These are phyloP conservation scores for Lumnitzera littorea DNA, from an alignment of 345 rosid species.

Conservation along the genomic window DNA sequence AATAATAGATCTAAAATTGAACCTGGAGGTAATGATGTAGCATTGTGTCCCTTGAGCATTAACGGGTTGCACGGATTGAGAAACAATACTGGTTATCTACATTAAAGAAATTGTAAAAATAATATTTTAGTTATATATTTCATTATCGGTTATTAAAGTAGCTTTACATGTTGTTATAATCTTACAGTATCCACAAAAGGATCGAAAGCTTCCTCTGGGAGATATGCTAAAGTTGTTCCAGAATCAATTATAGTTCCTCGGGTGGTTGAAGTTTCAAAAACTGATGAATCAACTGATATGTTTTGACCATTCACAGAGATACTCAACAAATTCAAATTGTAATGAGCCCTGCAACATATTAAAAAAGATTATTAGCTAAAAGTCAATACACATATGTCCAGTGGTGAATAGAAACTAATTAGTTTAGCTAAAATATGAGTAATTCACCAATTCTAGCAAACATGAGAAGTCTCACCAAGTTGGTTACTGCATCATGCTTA, in stretches of 20 bases:
- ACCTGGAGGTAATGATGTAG: constrained; percentile 65
- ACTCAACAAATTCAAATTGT: constrained; percentile 84
- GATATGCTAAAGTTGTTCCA: constrained; percentile 96
- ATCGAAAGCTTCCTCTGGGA: constrained; percentile 65
- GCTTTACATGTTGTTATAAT: constrained; percentile 1
- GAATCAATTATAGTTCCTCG: constrained; percentile 92
- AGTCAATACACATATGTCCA: not conserved
- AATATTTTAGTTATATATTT: not conserved
- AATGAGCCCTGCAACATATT: constrained; percentile 75
- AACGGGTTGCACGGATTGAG: constrained; percentile 49
- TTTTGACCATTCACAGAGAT: constrained; percentile 68
- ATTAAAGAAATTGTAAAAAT: constrained; percentile 5
- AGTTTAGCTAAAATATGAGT: not conserved
- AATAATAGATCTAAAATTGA: constrained; percentile 12
- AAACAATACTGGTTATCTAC: constrained; percentile 64
- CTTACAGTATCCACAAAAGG: constrained; percentile 75
- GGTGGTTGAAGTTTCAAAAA: constrained; percentile 58
- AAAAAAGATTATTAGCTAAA: constrained; percentile 16
- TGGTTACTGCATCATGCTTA: too few species aligned
- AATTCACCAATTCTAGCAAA: too few species aligned
- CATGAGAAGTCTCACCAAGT: too few species aligned
- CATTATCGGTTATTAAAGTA: not conserved
- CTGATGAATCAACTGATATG: constrained; percentile 60
- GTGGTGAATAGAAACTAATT: not conserved
- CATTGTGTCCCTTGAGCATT: constrained; percentile 57